Evolutionary conservation across 2,329 filamentous ascomycete species (phyloP).

Genomic region (Aspergillus quadrilineatus): DNA sequence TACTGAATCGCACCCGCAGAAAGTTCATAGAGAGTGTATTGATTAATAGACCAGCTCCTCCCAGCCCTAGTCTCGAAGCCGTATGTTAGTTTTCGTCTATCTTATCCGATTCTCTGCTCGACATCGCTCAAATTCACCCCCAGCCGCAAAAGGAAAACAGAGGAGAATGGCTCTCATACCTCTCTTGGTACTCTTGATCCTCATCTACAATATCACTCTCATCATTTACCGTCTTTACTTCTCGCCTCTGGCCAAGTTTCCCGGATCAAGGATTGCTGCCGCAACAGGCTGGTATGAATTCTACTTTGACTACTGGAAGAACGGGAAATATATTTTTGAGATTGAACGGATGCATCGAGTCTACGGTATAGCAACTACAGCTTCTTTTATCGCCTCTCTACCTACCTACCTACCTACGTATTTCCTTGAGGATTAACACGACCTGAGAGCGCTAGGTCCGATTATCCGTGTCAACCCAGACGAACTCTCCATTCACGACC

Average conservation of each 20-base stretch:
- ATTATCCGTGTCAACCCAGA: slow-evolving; percentile 36
- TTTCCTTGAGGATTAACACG: neutral
- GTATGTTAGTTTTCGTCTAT: too few species aligned
- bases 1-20: too few species aligned
- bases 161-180: neutral
- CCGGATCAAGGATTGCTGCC: slow-evolving; percentile 35
- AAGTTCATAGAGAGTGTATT: too few species aligned
- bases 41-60: too few species aligned
- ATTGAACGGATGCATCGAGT: slow-evolving; percentile 35
- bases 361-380: slow-evolving; percentile 28
- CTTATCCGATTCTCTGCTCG: too few species aligned
- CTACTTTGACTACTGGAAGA: slow-evolving; percentile 35
- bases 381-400: too few species aligned
- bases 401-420: too few species aligned
- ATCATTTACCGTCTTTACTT: slow-evolving; percentile 34
- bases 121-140: too few species aligned
- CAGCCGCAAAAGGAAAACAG: too few species aligned
- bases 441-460: slow-evolving; percentile 23
- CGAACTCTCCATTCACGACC: slow-evolving; percentile 37
- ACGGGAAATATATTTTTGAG: slow-evolving; percentile 35
- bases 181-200: neutral
- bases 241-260: slow-evolving; percentile 34
- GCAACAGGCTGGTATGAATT: slow-evolving; percentile 33
- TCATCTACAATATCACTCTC: neutral
- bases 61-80: too few species aligned